These are phyloP conservation scores for Dentipellis sp. DNA, from an alignment of 768 basidiomycete genomes.

Conservation along the genomic window DNA sequence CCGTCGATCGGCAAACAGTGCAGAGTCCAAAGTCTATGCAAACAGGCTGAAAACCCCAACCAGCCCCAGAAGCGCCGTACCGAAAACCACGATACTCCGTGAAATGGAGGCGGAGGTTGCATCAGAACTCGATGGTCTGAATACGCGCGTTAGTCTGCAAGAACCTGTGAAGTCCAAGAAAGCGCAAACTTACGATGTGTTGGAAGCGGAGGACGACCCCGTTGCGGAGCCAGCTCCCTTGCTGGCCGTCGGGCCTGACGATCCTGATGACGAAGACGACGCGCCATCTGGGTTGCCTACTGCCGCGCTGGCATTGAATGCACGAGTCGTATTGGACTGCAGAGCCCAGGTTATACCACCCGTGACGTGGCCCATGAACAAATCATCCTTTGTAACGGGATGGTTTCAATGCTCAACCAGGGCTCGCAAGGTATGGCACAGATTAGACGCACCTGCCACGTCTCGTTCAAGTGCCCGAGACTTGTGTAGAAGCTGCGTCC, in stretches of 20 bases:
- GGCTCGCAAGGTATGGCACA: not conserved
- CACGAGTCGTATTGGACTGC: conserved; percentile 59
- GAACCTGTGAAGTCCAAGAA: no score
- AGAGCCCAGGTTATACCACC: conserved; percentile 71
- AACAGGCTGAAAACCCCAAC: no score
- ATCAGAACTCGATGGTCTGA: no score
- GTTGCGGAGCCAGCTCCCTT: not conserved
- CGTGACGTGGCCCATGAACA: conserved; percentile 65
- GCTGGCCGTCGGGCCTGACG: not conserved
- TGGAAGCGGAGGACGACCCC: not conserved
- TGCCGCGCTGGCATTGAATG: conserved; percentile 48
- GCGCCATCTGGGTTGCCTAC: conserved; percentile 39
- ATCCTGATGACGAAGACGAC: not conserved
- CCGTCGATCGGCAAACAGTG: no score
- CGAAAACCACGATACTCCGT: no score
- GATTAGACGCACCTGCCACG: conserved; percentile 50
- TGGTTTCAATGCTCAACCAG: not conserved
- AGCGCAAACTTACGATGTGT: not conserved
- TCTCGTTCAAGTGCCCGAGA: conserved; percentile 71
- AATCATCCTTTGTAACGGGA: conserved; percentile 38
- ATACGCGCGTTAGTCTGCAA: no score
- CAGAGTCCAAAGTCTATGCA: no score
- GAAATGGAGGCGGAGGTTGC: no score
- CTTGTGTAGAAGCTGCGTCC: conserved; percentile 83
- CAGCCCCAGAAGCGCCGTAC: no score